Conservation (phyloP, 345 rosid genomes). For the Citrus reticulata region DNA sequence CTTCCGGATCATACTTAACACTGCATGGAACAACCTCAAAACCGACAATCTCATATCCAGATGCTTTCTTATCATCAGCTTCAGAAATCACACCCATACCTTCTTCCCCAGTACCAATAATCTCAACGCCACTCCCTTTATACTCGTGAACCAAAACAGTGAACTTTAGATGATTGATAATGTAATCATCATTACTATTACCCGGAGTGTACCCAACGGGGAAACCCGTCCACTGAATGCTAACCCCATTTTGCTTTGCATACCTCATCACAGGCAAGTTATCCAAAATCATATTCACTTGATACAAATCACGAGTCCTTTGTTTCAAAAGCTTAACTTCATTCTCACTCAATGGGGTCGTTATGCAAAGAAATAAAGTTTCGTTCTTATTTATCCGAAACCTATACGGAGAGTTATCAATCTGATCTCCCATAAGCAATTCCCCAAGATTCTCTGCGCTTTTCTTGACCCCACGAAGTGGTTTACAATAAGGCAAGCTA, state of each 20-base stretch:
- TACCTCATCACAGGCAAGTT: constrained; percentile 82
- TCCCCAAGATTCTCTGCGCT: constrained; percentile 93
- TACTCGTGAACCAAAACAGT: constrained; percentile 73
- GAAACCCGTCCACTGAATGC: constrained; percentile 83
- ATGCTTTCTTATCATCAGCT: constrained; percentile 61
- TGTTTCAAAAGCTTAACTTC: constrained; percentile 86
- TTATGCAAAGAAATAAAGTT: constrained; percentile 68
- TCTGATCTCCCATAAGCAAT: constrained; percentile 90
- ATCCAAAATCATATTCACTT: constrained; percentile 84
- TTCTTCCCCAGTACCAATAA: constrained; percentile 84
- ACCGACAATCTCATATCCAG: constrained; percentile 79
- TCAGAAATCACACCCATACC: constrained; percentile 78
- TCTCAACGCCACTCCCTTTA: constrained; percentile 67
- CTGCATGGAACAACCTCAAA: constrained; percentile 85
- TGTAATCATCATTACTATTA: constrained; percentile 68
- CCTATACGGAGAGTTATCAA: constrained; percentile 77
- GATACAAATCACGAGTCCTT: constrained; percentile 76
- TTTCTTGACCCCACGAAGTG: constrained; percentile 53
- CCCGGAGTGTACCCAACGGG: constrained; percentile 73
- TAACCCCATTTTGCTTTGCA: constrained; percentile 61
- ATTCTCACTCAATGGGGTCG: constrained; percentile 49
- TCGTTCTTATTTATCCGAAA: constrained; percentile 70
- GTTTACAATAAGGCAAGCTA: constrained; percentile 74
- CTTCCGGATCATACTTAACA: constrained; percentile 53
- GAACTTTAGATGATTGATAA: constrained; percentile 78